phyloP scores from a whole-genome alignment of 805 yeast genomes.

The Cyberlindnera meyerae region DNA sequence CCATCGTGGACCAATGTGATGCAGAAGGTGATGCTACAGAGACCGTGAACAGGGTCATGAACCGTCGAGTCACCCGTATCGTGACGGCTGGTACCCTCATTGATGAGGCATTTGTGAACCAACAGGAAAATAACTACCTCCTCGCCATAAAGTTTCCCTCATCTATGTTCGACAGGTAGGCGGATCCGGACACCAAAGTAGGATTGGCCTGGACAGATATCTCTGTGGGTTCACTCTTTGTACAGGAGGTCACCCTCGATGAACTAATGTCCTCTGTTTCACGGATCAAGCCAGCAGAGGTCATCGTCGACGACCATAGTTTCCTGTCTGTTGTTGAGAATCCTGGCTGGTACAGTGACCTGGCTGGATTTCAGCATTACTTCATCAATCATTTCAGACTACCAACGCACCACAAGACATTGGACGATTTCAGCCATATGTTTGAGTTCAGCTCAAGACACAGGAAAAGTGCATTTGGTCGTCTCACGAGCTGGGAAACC shows the following conservation, averaged over 20 bases:
- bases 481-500: conserved; percentile 43
- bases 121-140: conserved; percentile 64
- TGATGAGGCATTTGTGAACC: conserved; percentile 79
- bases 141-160: conserved; percentile 61
- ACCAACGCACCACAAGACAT: conserved; percentile 36
- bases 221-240: conserved; percentile 73
- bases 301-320: conserved; percentile 51
- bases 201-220: conserved; percentile 90
- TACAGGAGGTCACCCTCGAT: conserved; percentile 55
- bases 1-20: conserved; percentile 67
- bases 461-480: conserved; percentile 24
- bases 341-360: conserved; percentile 53
- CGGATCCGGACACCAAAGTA: conserved; percentile 40
- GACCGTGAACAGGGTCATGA: conserved; percentile 36
- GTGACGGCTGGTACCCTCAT: conserved; percentile 91
- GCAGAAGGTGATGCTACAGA: conserved; percentile 21
- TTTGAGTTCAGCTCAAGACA: conserved; percentile 33
- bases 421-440: conserved; percentile 33
- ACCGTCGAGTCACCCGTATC: conserved; percentile 70
- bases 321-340: conserved; percentile 33
- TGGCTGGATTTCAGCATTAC: conserved; percentile 55
- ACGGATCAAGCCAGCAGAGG: conserved; percentile 77
- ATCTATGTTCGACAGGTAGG: conserved; percentile 33
- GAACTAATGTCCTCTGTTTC: conserved; percentile 68
- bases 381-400: conserved; percentile 46